Evolutionary conservation across 768 basidiomycete genomes (phyloP), one percentile per base, ranked within the genome.

Genomic region (Rhizopogon vesiculosus): DNA sequence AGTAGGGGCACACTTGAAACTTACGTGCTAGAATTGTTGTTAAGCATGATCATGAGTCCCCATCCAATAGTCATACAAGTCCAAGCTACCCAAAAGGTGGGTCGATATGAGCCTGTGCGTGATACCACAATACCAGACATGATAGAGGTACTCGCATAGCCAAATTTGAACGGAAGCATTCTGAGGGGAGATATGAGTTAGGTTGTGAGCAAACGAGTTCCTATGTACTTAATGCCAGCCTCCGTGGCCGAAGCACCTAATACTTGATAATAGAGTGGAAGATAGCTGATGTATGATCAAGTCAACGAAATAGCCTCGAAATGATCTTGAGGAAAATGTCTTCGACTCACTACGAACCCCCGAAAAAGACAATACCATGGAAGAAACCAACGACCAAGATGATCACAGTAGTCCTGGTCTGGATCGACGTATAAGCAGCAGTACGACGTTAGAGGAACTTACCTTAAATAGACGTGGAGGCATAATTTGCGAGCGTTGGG

Each of bases 401-500:
- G 28, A 86, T 74, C 1, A 71, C 74, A 7, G 88, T 91, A 3
- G 89, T 92, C 29, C 87, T 82, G n/a, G 86, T 89, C 85, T 86
- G 42, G 16, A 46, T 29, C 1, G 39, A 54, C 15, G 5, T 40
- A n/a, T 31, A 44, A 5, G 35, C 44, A 22, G n/a, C 8, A 29
- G 3, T 3, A 49, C 2, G 28, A 8, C 16, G 51, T 1, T 12
- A 12, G 12, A 38, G 35, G 12, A 48, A 33, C 72, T 40, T 52
- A 83, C 86, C 72, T 81, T 83, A 74, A 91, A 91, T 31, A 91
- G 64, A 10, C 90, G 81, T 7, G 88, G 82, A 22, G 90, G 90
- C 12, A 92, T 62, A 53, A 92, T 87, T 0, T 88, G 85, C 4
- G 85, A 83, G 13, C 85, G 76, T 16, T 64, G 78, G 0, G 90